Base-by-base conservation (phyloP, 345 rosid species). In the Cochlearia excelsa region DNA sequence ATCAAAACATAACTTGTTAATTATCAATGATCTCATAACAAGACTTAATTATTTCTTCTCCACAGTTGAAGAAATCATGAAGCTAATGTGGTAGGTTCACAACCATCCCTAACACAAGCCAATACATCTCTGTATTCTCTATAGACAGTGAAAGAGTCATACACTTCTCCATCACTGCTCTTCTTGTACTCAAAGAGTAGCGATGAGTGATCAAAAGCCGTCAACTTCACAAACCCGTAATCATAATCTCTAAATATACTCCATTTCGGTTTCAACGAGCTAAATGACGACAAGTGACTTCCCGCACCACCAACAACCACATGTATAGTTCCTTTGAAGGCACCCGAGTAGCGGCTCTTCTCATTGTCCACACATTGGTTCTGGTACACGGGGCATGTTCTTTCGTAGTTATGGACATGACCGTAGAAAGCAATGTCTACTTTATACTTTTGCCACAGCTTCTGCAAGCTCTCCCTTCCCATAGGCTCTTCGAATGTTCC, bases 291-390 rank as follows among this genome's bases (percentile, higher is more conserved):
- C 33, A 90, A 70, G 62, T 83, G 92, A 72, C 81, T 69, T 16
- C 95, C 97, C 58, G 73, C 97, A 26, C 95, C 97, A 0, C 95
- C 97, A 9, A 63, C 90, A 0, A 86, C 97, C 3, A 83, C 81
- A 44, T 84, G 90, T 63, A 86, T 90, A 8, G 95, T 84, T 61
- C 92, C 95, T 2, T 68, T 75, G 54, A 83, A 48, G 0, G 71
- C 30, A 62, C 95, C 97, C 1, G 83, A 74, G 66, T 81, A 86
- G 44, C 79, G 79, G 30, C 45, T 30, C 50, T 60, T 83, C 51
- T 75, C 93, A 23, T 47, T 3, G 46, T 58, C 81, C 68, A 82
- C 73, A 8, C 90, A 86, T 46, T 59, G 81, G 48, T 74, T 83
- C 88, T 86, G 80, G 71, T 86, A 86, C 35, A 86, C 59, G 10